Evolutionary conservation across 352 stramenopile species (phyloP), one percentile per base, ranked within the genome.

Genomic region (Globisporangium takayamanum): DNA sequence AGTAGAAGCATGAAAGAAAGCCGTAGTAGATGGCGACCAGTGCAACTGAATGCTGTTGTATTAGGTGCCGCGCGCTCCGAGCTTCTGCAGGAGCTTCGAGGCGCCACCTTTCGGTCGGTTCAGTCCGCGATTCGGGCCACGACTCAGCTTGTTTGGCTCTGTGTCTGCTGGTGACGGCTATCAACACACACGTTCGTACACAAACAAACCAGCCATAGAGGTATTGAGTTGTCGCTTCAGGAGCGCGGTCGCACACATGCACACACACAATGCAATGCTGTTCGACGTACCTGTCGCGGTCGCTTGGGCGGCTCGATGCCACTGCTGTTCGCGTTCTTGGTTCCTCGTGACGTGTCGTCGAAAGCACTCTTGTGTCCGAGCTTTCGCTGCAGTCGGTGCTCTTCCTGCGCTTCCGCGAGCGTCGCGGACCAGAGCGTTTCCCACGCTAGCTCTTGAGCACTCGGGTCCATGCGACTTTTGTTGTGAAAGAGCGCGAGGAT

Each of bases 81-180:
- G 82, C 68, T 91, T 91, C 61, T 88, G 80, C 74, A 90, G 67
- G 44, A 91, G 73, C 51, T 91, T 91, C 10, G 76, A 87, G 12
- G 63, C 68, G 18, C 62, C 59, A 18, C 68, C 64, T 37, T 77
- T 76, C 26, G 62, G 69, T 41, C 70, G 72, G 60, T 26, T 72
- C 47, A 62, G 77, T 72, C 60, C 61, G 45, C 78, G 70, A 42
- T 71, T 72, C 18, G 84, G 33, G 1, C 33, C 41, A 46, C 78
- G 73, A 36, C 67, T 70, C 2, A 70, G 51, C 59, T 90, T 90
- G 61, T 67, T 79, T 7, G 76, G 74, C 59, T 90, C 80, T 48
- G 66, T 68, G 55, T 90, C 80, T 5, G 55, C 64, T 1, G 63
- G 70, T 7, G 66, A 72, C 6, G 55, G 62, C 78, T 87, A 39